Evolutionary conservation across 202 grass and related monocot species (phyloP), one percentile per base, ranked within the genome.

Genomic region (Setaria viridis): DNA sequence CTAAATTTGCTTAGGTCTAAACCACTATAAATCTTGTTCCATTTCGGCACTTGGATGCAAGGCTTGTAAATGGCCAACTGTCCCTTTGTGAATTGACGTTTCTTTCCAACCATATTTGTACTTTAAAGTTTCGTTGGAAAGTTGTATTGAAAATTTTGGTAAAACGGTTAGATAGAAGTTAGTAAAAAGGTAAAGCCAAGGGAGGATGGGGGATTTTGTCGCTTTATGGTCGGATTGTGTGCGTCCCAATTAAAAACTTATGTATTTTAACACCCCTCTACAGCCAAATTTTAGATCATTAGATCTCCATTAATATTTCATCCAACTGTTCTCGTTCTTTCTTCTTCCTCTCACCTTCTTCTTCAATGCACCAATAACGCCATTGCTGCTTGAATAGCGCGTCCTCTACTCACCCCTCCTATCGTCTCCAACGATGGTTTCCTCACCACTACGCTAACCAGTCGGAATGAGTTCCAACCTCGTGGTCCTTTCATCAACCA

Each of bases 171-270:
- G n/a, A n/a, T n/a, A 41, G 0, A 41, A 6, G 39, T 41, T 41
- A 41, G 5, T 41, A 41, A 41, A 41, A 41, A 41, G 0, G 39
- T 41, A 41, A 41, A 41, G 39, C 39, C 1, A 41, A 0, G 34
- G 39, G 39, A 41, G 6, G 39, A 5, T 4, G 5, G 6, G 4
- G 5, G 39, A 41, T 45, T 71, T 72, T 50, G 25, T 72, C 46
- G 6, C 0, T 50, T 72, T 5, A 0, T 7, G 5, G 7, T 29
- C n/a, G 0, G 2, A 48, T 7, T 0, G 0, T 4, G 45, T 2
- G 11, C 11, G n/a, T 2, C 7, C 12, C 43, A 49, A 70, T 7
- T 13, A 0, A 48, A 72, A 12, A 21, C 0, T 2, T 29, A 13
- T 0, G 0, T 48, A 30, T 9, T 29, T 29, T 47, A 14, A 29